phyloP scores from a whole-genome alignment of 768 basidiomycete genomes.

The Hericium coralloides region DNA sequence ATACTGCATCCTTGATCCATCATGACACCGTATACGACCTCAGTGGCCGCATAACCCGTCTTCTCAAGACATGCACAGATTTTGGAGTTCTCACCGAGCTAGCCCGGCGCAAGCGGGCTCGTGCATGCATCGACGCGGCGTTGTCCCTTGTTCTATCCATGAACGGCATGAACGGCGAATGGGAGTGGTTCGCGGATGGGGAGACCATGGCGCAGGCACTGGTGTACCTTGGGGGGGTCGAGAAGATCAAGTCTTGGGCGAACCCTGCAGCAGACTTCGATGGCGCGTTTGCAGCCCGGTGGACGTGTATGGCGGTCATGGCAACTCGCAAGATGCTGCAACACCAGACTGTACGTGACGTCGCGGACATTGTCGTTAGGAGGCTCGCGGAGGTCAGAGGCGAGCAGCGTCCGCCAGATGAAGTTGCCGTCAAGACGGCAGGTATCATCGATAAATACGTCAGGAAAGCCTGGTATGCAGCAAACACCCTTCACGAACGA shows the following conservation, averaged over 20 bases:
- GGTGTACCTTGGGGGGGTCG: not conserved
- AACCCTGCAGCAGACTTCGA: not conserved
- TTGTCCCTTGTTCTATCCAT: constrained; percentile 5
- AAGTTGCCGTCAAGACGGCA: not conserved
- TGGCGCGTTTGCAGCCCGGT: constrained; percentile 3
- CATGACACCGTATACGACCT: constrained; percentile 1
- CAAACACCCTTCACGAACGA: not conserved
- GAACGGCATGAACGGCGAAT: constrained; percentile 1
- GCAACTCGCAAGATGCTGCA: constrained; percentile 1
- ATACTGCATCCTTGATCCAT: not conserved
- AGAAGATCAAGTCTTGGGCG: not conserved
- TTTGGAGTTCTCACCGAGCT: constrained; percentile 2
- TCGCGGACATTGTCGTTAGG: not conserved
- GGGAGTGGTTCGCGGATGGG: constrained; percentile 3
- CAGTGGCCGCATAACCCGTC: constrained; percentile 1
- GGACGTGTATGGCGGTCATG: constrained; percentile 11
- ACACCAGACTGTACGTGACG: not conserved
- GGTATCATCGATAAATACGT: constrained; percentile 4
- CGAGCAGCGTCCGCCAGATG: not conserved
- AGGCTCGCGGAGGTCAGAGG: not conserved
- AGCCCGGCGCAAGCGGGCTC: constrained; percentile 5
- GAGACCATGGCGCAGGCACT: constrained; percentile 4
- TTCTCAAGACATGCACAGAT: constrained; percentile 8
- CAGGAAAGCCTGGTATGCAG: constrained; percentile 3
- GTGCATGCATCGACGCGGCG: constrained; percentile 4